Conservation (phyloP, 2,329 filamentous ascomycete species). For the Ilyonectria sp. region DNA sequence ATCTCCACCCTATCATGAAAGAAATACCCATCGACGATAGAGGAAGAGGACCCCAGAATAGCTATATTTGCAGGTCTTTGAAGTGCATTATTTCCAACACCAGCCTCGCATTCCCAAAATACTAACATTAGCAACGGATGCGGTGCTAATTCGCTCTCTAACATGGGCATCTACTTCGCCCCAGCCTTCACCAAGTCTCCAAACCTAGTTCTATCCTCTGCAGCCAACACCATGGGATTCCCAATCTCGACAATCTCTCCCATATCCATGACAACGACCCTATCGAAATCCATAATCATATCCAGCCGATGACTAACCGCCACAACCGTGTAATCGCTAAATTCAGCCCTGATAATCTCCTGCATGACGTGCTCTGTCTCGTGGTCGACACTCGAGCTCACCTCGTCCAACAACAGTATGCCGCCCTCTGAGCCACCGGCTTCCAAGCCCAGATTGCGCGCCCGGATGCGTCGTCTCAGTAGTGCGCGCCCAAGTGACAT, state of each 20-base stretch:
- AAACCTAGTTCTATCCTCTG: slow-evolving; percentile 6
- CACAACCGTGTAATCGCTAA: slow-evolving; percentile 66
- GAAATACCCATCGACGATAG: no score
- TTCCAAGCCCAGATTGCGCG: background rate
- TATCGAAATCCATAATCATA: slow-evolving; percentile 66
- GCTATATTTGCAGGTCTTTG: no score
- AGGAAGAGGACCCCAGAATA: no score
- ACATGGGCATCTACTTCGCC: background rate
- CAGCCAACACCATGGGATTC: slow-evolving; percentile 27
- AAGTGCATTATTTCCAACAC: no score
- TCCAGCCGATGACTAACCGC: slow-evolving; percentile 61
- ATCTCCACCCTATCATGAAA: no score
- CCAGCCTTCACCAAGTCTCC: slow-evolving; percentile 18
- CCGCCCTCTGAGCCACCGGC: slow-evolving; percentile 14
- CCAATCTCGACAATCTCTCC: slow-evolving; percentile 59
- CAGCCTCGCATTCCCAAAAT: no score
- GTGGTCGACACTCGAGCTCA: slow-evolving; percentile 58
- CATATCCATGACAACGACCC: slow-evolving; percentile 63
- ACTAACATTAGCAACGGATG: no score
- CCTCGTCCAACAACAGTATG: slow-evolving; percentile 59
- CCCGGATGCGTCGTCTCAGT: slow-evolving; percentile 53
- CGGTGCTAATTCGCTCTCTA: background rate
- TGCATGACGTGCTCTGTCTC: slow-evolving; percentile 58
- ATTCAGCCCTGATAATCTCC: slow-evolving; percentile 55
- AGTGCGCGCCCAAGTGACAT: slow-evolving; percentile 74